These are phyloP conservation scores for Forsythia viridissima DNA, from an alignment of 257 asterid species.

Conservation along the genomic window DNA sequence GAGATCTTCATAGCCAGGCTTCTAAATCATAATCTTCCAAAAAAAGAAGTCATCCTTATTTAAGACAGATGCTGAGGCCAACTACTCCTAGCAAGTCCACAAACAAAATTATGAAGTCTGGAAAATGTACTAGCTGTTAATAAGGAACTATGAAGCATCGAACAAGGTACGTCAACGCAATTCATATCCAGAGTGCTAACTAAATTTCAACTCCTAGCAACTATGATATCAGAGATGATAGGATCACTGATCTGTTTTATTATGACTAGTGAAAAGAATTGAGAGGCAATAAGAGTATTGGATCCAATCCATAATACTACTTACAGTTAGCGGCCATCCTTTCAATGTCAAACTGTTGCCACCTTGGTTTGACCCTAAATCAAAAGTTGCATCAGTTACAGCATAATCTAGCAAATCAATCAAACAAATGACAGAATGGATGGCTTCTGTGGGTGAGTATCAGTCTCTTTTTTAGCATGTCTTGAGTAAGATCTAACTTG, in stretches of 20 bases:
- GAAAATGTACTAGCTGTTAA: too few relatives aligned
- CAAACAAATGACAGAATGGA: background rate
- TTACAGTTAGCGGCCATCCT: slow-evolving; percentile 97
- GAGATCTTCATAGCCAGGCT: too few relatives aligned
- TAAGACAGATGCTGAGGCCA: too few relatives aligned
- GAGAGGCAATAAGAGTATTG: too few relatives aligned
- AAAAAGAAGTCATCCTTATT: too few relatives aligned
- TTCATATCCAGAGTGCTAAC: background rate
- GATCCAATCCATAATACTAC: slow-evolving; percentile 28
- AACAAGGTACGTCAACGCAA: too few relatives aligned
- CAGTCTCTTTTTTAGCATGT: slow-evolving; percentile 14
- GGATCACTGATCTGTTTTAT: background rate
- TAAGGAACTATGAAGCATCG: too few relatives aligned
- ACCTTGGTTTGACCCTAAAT: slow-evolving; percentile 86
- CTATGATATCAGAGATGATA: background rate
- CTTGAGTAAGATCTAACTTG: background rate
- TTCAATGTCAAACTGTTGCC: slow-evolving; percentile 91
- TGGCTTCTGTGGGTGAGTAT: background rate
- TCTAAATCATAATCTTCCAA: too few relatives aligned
- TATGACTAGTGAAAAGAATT: too few relatives aligned
- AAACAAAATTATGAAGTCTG: too few relatives aligned
- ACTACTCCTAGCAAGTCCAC: too few relatives aligned
- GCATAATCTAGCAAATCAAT: slow-evolving; percentile 2
- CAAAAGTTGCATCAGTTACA: slow-evolving; percentile 23
- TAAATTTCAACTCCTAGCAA: background rate